Evolutionary conservation across 2,329 filamentous ascomycete species (phyloP).

Genomic region (Sporothrix brunneoviolacea): DNA sequence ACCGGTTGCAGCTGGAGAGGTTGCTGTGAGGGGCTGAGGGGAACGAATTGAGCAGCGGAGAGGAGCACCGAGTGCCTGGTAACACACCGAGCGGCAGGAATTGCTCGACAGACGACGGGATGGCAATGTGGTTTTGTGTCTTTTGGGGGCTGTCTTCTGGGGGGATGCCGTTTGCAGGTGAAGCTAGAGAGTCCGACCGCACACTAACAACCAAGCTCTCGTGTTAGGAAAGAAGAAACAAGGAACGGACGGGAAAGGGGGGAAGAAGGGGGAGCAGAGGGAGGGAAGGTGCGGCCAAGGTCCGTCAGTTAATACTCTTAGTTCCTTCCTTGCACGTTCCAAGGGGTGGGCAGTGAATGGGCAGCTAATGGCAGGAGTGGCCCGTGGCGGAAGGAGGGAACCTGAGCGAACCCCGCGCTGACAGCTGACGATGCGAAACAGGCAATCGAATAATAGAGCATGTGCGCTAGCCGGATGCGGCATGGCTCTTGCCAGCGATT

Average conservation of each 20-base stretch:
- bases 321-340: too few species aligned
- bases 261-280: neutral
- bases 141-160: neutral
- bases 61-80: neutral
- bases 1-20: too few species aligned
- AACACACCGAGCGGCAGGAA: too few species aligned
- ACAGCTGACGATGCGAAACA: slow-evolving; percentile 1
- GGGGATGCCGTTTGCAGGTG: too few species aligned
- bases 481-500: neutral
- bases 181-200: too few species aligned
- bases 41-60: neutral
- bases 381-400: neutral
- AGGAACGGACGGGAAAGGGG: neutral
- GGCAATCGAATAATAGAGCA: neutral
- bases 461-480: slow-evolving; percentile 13
- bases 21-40: too few species aligned
- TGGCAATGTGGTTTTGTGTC: neutral
- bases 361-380: too few species aligned
- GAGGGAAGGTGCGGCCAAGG: neutral
- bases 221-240: neutral
- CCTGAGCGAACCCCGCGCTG: slow-evolving; percentile 5
- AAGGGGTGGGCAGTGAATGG: too few species aligned
- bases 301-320: too few species aligned
- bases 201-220: too few species aligned
- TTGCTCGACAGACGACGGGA: too few species aligned